Base-by-base conservation (phyloP, 2,329 filamentous ascomycete genomes). In the Fusarium sp. region DNA sequence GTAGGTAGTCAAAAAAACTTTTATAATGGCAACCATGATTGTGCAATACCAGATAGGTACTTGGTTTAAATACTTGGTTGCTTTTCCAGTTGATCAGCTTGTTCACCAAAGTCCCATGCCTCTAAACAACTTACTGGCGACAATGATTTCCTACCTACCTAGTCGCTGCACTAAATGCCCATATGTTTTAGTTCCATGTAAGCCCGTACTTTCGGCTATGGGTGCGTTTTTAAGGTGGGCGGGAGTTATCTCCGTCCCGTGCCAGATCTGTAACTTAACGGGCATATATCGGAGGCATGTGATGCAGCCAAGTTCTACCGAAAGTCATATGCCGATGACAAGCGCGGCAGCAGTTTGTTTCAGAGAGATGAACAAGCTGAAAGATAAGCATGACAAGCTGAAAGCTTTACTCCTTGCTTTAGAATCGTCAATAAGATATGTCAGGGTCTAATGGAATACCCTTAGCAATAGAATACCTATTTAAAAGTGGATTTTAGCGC, bases 271-370 rank as follows among this genome's bases (percentile, higher is more conserved):
- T 15, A 49, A 42, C 57, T 44, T 15, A 49, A 42, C 57, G 54
- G 47, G 35, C 54, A 60, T 59, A 46, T 41, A 41, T 53, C 53
- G 56, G 53, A 53, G 47, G 44, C 43, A 43, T 45, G 42, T 29
- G n/a, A 43, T 22, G 35, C 38, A 44, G 54, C 57, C 57, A 60
- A 60, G 57, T 39, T 47, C 31, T 31, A 34, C 11, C 12, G 19
- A 19, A 19, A 19, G 19, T 19, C 19, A 19, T 19, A 19, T 19
- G 19, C 19, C 42, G 35, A 47, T 26, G 40, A 26, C 29, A 44
- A 36, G 32, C 26, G 32, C 32, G 40, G 12, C 19, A 39, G 11
- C 36, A 12, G 22, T 6, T 4, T 12, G 10, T 24, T 38, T 11
- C 29, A 12, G 10, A 10, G 12, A 31, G 29, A 31, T 31, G 29